A percentile compares a stretch with the other conserved stretches of the same genome.
Conservation (phyloP, 163 green algal species). For the Coccomyxa subellipsoidea region DNA sequence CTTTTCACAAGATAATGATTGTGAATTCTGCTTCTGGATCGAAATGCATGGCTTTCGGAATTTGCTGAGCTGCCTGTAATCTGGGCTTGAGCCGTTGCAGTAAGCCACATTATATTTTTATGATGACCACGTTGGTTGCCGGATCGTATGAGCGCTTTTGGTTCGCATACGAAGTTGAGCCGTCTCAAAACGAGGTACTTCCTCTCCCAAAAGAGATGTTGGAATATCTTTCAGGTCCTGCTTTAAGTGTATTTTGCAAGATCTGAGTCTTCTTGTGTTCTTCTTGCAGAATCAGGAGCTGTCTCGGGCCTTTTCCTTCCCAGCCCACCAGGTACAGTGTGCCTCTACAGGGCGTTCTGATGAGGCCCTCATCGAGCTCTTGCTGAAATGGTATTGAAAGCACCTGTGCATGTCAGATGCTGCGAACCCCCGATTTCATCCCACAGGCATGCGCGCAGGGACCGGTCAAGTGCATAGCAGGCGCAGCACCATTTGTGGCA, state of each 20-base stretch:
- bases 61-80: neutral
- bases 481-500: constrained; percentile 57
- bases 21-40: neutral
- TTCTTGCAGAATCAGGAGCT: neutral
- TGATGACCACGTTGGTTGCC: neutral
- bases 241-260: too few relatives aligned
- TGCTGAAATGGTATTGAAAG: too few relatives aligned
- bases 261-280: neutral
- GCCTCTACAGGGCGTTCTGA: neutral
- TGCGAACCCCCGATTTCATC: neutral
- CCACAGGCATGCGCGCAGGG: constrained; percentile 8
- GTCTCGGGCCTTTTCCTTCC: neutral
- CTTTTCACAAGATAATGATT: neutral
- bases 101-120: neutral
- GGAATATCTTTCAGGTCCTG: too few relatives aligned
- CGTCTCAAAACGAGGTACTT: neutral
- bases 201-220: too few relatives aligned
- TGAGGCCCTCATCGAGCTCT: too few relatives aligned
- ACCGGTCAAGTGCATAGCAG: constrained; percentile 72
- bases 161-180: constrained; percentile 55
- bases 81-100: too few relatives aligned
- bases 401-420: neutral
- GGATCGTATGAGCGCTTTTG: constrained; percentile 88
- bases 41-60: neutral
- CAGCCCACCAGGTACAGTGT: neutral